These are phyloP conservation scores for Blastomyces silverae DNA, from an alignment of 2,329 filamentous ascomycete species.

Conservation along the genomic window DNA sequence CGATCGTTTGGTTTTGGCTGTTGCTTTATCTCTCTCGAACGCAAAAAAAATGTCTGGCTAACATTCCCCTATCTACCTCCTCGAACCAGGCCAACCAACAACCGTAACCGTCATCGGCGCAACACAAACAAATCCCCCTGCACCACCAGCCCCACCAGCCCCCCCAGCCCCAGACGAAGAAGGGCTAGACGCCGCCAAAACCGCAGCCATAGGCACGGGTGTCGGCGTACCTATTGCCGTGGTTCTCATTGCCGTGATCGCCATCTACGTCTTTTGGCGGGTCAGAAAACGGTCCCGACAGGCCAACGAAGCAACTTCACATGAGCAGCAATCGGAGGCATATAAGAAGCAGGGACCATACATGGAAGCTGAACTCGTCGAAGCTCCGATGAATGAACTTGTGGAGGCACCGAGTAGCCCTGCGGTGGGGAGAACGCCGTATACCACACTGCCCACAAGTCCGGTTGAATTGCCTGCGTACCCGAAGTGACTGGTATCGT, in stretches of 20 bases:
- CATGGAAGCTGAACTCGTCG: neutral
- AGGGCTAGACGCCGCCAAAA: neutral
- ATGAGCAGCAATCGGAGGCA: neutral
- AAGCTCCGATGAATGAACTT: neutral
- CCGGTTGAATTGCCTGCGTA: neutral
- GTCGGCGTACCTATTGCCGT: neutral
- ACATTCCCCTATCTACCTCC: neutral
- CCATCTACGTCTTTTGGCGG: neutral
- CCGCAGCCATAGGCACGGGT: neutral
- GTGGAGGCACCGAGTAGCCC: neutral
- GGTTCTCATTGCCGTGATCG: neutral
- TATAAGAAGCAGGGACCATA: neutral
- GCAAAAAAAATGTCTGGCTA: neutral
- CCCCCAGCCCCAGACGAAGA: neutral
- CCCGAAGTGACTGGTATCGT: neutral
- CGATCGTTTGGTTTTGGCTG: no score
- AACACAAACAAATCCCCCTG: neutral
- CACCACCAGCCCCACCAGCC: neutral
- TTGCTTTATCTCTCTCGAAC: neutral
- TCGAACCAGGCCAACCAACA: neutral
- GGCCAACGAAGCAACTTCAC: neutral
- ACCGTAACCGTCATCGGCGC: constrained; percentile 4
- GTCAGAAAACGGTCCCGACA: neutral
- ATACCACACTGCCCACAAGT: neutral
- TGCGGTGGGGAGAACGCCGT: neutral